Evolutionary conservation across 2,329 filamentous ascomycete species (phyloP).

Genomic region (Talaromyces islandicus): DNA sequence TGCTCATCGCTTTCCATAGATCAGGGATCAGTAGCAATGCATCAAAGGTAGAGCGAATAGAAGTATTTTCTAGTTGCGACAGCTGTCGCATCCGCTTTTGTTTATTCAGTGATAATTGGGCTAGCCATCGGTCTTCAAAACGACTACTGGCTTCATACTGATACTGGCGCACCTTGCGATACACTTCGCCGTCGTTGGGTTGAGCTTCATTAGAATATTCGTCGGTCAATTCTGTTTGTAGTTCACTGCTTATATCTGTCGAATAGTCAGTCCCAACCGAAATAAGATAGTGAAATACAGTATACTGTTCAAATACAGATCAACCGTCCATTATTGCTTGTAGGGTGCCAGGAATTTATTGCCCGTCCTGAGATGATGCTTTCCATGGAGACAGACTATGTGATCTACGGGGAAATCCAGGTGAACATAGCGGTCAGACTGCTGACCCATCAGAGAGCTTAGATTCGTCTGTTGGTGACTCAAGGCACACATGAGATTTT

Average conservation of each 20-base stretch:
- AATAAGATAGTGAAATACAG: background rate
- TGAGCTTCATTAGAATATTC: conserved; percentile 7
- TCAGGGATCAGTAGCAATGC: conserved; percentile 1
- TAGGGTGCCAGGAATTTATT: conserved; percentile 1
- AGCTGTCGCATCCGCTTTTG: conserved; percentile 13
- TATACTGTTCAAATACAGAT: conserved; percentile 3
- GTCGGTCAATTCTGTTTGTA: conserved; percentile 7
- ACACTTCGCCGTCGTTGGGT: background rate
- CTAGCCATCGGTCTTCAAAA: conserved; percentile 14
- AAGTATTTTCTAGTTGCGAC: conserved; percentile 5
- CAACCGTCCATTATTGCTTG: background rate
- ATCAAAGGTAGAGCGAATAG: conserved; percentile 1
- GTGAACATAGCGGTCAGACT: background rate
- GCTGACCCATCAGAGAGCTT: background rate
- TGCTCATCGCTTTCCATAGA: background rate
- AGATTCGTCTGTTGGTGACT: background rate
- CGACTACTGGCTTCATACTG: conserved; percentile 3
- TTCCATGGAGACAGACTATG: background rate
- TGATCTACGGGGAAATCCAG: background rate
- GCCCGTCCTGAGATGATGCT: background rate
- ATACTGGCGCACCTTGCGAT: conserved; percentile 2
- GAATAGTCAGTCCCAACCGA: background rate
- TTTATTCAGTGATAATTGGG: conserved; percentile 14
- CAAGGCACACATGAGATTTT: conserved; percentile 5
- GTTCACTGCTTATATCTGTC: conserved; percentile 3